A percentile compares a stretch with the other conserved stretches of the same genome.
phyloP scores from a whole-genome alignment of 1,284 basidiomycete species.

The Microbotryomycetes sp. region DNA sequence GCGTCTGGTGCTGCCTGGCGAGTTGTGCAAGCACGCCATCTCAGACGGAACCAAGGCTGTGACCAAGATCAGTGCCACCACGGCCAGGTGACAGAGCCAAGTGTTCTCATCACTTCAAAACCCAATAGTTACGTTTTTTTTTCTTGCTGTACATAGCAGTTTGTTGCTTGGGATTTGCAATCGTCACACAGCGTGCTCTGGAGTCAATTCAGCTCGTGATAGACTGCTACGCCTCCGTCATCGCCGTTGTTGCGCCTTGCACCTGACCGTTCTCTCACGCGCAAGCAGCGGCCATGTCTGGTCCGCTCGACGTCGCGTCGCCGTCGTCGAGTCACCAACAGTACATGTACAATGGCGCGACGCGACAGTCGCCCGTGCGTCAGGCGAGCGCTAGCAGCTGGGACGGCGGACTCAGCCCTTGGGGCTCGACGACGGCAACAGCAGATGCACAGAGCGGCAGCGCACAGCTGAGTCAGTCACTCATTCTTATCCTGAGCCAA shows the following conservation, averaged over 20 bases:
- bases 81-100: no score
- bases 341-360: no score
- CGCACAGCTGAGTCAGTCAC: background rate
- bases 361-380: background rate
- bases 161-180: no score
- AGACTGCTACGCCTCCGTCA: no score
- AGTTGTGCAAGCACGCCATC: constrained; percentile 71
- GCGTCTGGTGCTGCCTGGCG: constrained; percentile 76
- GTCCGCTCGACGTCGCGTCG: background rate
- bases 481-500: background rate
- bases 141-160: no score
- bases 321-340: background rate
- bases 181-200: no score
- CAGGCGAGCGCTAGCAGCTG: background rate
- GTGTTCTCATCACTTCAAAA: no score
- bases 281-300: background rate
- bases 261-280: no score
- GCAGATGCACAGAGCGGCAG: background rate
- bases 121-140: no score
- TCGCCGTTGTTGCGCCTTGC: no score
- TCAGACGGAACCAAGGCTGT: constrained; percentile 66
- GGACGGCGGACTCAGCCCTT: background rate
- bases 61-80: constrained; percentile 51
- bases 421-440: background rate
- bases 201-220: no score